phyloP scores from a whole-genome alignment of 139 green algal genomes.

The Tetradesmus lagerheimii region DNA sequence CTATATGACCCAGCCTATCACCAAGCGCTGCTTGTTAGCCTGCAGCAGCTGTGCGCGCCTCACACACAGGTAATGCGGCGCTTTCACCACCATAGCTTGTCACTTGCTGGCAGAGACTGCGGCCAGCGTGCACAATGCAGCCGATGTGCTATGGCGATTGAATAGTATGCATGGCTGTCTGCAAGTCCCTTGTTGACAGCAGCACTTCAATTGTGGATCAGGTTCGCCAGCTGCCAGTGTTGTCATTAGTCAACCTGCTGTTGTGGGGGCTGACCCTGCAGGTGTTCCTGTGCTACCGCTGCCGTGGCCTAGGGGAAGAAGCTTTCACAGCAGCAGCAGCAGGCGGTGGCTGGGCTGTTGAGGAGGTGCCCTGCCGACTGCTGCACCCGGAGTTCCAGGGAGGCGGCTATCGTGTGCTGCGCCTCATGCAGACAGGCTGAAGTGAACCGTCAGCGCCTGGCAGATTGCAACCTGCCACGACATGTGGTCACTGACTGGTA shows the following conservation, averaged over 20 bases:
- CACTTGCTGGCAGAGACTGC: neutral
- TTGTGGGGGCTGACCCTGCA: neutral
- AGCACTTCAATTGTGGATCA: too few relatives aligned
- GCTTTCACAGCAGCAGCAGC: conserved; percentile 22
- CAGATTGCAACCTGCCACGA: too few relatives aligned
- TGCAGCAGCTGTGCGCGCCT: conserved; percentile 43
- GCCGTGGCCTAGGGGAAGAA: conserved; percentile 24
- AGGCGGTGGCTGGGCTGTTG: conserved; percentile 12
- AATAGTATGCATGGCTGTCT: too few relatives aligned
- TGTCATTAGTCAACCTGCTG: neutral
- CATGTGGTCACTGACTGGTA: too few relatives aligned
- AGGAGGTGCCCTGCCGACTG: neutral
- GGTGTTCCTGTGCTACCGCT: conserved; percentile 42
- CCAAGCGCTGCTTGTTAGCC: conserved; percentile 38
- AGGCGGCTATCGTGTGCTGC: conserved; percentile 13
- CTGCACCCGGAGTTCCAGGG: conserved; percentile 41
- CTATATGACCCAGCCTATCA: conserved; percentile 53
- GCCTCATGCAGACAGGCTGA: neutral
- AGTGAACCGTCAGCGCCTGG: too few relatives aligned
- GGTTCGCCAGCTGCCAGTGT: too few relatives aligned
- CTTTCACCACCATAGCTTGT: neutral
- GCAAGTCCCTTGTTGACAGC: too few relatives aligned
- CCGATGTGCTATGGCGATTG: neutral
- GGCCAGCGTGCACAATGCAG: neutral
- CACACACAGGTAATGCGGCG: conserved; percentile 47